Evolutionary conservation across 805 yeast species (phyloP).

Genomic region (Kodamaea laetipori): DNA sequence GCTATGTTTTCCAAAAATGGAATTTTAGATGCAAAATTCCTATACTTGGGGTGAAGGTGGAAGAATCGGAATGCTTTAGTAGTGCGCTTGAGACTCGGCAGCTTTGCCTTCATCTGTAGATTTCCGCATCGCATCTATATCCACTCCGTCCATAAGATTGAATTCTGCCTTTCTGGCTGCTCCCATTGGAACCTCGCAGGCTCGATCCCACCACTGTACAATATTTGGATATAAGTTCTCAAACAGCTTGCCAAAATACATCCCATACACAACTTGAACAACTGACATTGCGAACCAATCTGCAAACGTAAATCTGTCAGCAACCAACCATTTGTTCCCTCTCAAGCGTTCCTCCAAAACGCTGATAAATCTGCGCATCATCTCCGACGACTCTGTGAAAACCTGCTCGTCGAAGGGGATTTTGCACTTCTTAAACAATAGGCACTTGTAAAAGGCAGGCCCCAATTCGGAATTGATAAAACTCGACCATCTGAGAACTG

Average conservation of each 20-base stretch:
- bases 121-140: neutral
- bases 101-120: no score
- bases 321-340: neutral
- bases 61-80: no score
- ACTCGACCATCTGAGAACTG: neutral
- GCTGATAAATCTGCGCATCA: neutral
- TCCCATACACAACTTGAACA: neutral
- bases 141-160: neutral
- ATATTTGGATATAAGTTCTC: slow-evolving; percentile 2
- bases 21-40: neutral
- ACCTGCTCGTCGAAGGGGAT: neutral
- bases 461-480: neutral
- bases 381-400: neutral
- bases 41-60: neutral
- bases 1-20: neutral
- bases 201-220: slow-evolving; percentile 1
- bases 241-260: neutral
- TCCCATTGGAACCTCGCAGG: neutral
- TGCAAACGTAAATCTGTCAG: slow-evolving; percentile 2
- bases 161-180: slow-evolving; percentile 1
- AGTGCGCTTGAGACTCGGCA: no score
- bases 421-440: neutral
- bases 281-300: neutral
- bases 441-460: neutral
- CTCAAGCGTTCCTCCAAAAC: neutral